phyloP scores from a whole-genome alignment of 2,329 filamentous ascomycete species.

The Fusarium sp. region DNA sequence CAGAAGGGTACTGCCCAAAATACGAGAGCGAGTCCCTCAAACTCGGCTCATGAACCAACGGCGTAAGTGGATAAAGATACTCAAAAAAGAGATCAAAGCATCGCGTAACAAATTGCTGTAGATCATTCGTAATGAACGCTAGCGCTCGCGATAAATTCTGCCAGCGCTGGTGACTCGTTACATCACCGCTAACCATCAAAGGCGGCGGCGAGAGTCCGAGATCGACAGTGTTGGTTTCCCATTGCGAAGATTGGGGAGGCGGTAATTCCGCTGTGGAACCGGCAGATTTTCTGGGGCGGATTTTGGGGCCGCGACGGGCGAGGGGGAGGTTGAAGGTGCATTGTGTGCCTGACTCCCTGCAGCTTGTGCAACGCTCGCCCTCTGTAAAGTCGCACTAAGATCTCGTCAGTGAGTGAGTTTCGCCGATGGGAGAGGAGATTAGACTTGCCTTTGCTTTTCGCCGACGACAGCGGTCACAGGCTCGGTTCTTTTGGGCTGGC shows the following conservation, averaged over 20 bases:
- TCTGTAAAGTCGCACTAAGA: slow-evolving; percentile 44
- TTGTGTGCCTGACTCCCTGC: slow-evolving; percentile 44
- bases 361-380: slow-evolving; percentile 45
- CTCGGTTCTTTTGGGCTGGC: slow-evolving; percentile 39
- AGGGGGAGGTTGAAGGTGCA: slow-evolving; percentile 53
- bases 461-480: slow-evolving; percentile 50
- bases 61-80: slow-evolving; percentile 55
- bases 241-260: slow-evolving; percentile 13
- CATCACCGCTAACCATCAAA: slow-evolving; percentile 26
- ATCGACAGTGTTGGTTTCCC: slow-evolving; percentile 32
- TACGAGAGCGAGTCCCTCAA: slow-evolving; percentile 49
- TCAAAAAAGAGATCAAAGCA: slow-evolving; percentile 55
- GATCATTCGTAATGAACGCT: slow-evolving; percentile 35
- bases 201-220: slow-evolving; percentile 41
- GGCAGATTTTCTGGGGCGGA: slow-evolving; percentile 3
- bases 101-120: slow-evolving; percentile 43
- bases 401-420: background rate
- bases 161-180: slow-evolving; percentile 42
- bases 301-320: slow-evolving; percentile 52
- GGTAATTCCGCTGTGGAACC: slow-evolving; percentile 34
- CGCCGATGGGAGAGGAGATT: background rate
- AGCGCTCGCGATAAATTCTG: slow-evolving; percentile 39
- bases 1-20: slow-evolving; percentile 39
- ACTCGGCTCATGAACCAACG: slow-evolving; percentile 54
- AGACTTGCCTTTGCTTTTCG: slow-evolving; percentile 48